Evolutionary conservation across 305 asterid genomes (phyloP).

Genomic region (Ruellia speciosa): DNA sequence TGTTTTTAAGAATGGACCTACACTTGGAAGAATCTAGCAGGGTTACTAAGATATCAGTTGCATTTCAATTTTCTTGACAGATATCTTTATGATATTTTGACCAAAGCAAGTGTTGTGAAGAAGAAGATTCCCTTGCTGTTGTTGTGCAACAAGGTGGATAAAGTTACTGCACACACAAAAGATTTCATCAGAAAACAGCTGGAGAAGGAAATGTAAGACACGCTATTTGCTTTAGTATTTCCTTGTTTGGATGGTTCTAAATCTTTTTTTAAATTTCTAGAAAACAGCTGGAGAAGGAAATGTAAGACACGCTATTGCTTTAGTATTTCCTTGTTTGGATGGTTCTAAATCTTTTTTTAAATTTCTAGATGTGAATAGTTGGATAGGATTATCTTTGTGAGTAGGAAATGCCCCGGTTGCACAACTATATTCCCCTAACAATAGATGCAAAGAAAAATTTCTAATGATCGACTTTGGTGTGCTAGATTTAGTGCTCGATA

Average conservation of each 20-base stretch:
- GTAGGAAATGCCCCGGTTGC: too few relatives aligned
- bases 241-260: background rate
- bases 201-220: conserved; percentile 75
- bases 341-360: background rate
- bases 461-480: too few relatives aligned
- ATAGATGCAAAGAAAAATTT: too few relatives aligned
- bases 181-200: conserved; percentile 74
- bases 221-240: background rate
- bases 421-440: too few relatives aligned
- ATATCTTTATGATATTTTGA: conserved; percentile 79
- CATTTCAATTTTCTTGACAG: conserved; percentile 23
- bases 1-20: conserved; percentile 1
- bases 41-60: background rate
- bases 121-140: conserved; percentile 57
- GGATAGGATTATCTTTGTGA: too few relatives aligned
- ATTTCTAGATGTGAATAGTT: too few relatives aligned
- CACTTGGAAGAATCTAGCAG: background rate
- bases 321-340: background rate
- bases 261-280: background rate
- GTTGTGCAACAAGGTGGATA: conserved; percentile 91
- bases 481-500: too few relatives aligned
- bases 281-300: conserved; percentile 71
- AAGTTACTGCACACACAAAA: conserved; percentile 80
- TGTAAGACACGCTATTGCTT: conserved; percentile 36
- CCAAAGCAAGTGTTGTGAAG: conserved; percentile 64